Evolutionary conservation across 164 flowering plant genomes (phyloP), one percentile per base, ranked within the genome.

Genomic region (Nymphaea thermarum): DNA sequence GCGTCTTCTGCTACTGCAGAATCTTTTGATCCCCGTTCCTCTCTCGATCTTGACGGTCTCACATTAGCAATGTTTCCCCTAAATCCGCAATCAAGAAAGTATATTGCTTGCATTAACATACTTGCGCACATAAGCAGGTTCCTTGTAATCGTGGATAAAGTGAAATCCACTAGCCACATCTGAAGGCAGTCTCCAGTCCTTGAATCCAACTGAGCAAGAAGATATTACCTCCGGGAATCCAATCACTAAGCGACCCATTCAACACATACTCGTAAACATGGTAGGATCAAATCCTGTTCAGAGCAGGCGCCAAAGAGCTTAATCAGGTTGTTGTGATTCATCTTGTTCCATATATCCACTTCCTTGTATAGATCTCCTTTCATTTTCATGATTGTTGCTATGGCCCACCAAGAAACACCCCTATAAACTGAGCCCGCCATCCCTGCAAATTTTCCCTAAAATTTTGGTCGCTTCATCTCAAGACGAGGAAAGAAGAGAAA

Each of bases 11-110:
- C 74, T 60, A 43, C 41, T 16, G 64, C 36, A 42, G 51, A 25
- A 6, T 51, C 65, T 2, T 65, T 60, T 43, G 53, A 10, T 51
- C 12, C 71, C 63, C 63, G 73, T 60, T 57, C 64, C 57, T 66
- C 78, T 12, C 74, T 72, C 43, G 77, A 65, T 66, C 79, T 75
- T 62, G 86, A 89, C 5, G 79, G 82, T 17, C 80, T 72, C 69
- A 87, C 88, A 70, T 84, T 85, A 4, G 84, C 71, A 65, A 89
- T 82, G 74, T 89, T 89, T 57, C 90, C 92, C 43, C 92, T 75
- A 8, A 85, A 53, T 45, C 77, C 66, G 0, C 65, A 59, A 71
- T 75, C 73, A 4, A 91, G 81, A 7, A 25, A 89, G 77, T 62
- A 91, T 59, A 43, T 82, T 86, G 69, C 77, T 79, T 66, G 81